These are phyloP conservation scores for Cubamyces lactineus DNA, from an alignment of 768 basidiomycete genomes.

Conservation along the genomic window DNA sequence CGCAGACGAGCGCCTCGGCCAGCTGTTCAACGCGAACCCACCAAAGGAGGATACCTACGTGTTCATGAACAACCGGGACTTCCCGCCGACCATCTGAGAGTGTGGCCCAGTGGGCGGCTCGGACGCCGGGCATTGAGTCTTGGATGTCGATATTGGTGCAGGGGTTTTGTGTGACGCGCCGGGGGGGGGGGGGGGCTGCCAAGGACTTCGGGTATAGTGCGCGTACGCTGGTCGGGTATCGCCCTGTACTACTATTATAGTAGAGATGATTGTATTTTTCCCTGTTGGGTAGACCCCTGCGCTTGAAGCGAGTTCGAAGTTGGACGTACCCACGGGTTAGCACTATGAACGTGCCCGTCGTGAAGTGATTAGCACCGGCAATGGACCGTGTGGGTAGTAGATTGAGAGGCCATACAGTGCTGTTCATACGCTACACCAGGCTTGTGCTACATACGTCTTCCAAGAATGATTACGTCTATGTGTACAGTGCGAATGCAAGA, in stretches of 20 bases:
- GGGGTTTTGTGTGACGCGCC: neutral
- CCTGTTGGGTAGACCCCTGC: neutral
- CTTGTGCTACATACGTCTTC: no score
- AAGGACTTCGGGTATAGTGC: neutral
- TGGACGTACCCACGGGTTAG: no score
- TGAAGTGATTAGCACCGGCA: no score
- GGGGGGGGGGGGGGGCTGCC: neutral
- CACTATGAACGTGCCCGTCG: neutral
- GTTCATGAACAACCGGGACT: constrained; percentile 48
- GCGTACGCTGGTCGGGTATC: constrained; percentile 4
- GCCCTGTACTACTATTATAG: constrained; percentile 5
- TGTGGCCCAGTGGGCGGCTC: neutral
- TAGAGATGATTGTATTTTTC: constrained; percentile 4
- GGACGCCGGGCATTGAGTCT: neutral
- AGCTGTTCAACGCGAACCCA: constrained; percentile 62
- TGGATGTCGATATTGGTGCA: neutral
- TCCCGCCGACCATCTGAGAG: neutral
- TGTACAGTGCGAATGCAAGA: no score
- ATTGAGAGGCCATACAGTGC: no score
- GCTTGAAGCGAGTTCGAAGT: no score
- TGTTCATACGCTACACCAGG: no score
- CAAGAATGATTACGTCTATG: no score
- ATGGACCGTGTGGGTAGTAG: no score
- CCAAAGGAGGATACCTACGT: constrained; percentile 78
- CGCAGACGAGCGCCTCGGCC: constrained; percentile 69